A percentile compares a stretch with the other conserved stretches of the same genome.
Evolutionary conservation across 495 filamentous ascomycete species (phyloP).

Genomic region (Haplographium delicatum): DNA sequence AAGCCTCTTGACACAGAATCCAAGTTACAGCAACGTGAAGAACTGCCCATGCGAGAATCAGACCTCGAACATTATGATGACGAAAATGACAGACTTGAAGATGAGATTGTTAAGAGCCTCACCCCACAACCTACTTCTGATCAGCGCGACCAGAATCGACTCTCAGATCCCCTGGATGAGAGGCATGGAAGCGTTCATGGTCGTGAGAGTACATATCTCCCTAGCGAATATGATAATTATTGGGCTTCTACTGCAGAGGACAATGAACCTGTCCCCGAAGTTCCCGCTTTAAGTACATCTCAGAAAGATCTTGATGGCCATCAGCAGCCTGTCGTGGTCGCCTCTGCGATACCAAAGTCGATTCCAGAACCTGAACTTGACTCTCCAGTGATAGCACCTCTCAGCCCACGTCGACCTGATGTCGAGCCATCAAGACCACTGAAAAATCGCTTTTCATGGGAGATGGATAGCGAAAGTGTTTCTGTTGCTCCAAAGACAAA

Average conservation of each 20-base stretch:
- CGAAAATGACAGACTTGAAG: conserved; percentile 70
- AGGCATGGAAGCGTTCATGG: not conserved
- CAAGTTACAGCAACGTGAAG: conserved; percentile 42
- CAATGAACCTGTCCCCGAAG: conserved; percentile 13
- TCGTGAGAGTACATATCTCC: conserved; percentile 46
- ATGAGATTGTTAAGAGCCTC: conserved; percentile 78
- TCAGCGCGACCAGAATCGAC: not conserved
- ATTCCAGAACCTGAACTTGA: not conserved
- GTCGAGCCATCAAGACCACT: not conserved
- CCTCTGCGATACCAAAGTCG: not conserved
- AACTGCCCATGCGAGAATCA: conserved; percentile 51
- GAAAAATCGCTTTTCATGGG: conserved; percentile 54
- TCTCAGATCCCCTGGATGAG: conserved; percentile 3
- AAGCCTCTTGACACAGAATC: no score
- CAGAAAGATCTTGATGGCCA: not conserved
- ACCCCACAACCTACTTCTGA: conserved; percentile 37
- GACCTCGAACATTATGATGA: conserved; percentile 46
- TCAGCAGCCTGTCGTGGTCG: not conserved
- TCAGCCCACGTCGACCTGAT: conserved; percentile 8
- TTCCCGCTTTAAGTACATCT: not conserved
- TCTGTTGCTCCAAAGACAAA: conserved; percentile 1
- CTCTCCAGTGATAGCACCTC: conserved; percentile 1
- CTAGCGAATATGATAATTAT: conserved; percentile 56
- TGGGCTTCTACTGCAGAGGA: conserved; percentile 40
- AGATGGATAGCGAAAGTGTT: conserved; percentile 33